Percentiles rank a stretch among this genome's conserved stretches.
Conservation (phyloP, 2,329 filamentous ascomycete genomes). For the Penicillium sp. region DNA sequence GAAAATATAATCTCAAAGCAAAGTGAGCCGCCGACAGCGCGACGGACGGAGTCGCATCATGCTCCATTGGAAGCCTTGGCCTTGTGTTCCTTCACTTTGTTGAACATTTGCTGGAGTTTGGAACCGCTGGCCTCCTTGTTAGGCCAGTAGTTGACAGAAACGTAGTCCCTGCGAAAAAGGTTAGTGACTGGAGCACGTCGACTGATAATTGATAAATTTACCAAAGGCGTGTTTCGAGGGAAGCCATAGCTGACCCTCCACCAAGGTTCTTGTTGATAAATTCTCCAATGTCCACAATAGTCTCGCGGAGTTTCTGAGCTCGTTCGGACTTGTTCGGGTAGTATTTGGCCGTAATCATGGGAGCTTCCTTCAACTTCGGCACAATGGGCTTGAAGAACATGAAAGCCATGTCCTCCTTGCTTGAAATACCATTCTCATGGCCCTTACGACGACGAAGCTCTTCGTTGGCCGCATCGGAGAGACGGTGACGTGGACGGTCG, state of each 20-base stretch:
- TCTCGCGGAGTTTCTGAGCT: constrained; percentile 43
- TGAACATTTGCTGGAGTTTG: constrained; percentile 40
- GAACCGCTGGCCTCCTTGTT: constrained; percentile 43
- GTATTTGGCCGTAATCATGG: constrained; percentile 46
- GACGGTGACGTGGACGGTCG: constrained; percentile 33
- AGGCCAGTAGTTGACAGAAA: constrained; percentile 46
- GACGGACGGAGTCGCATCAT: constrained; percentile 12
- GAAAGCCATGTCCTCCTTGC: constrained; percentile 42
- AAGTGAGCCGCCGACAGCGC: constrained; percentile 1
- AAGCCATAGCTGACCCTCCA: constrained; percentile 38
- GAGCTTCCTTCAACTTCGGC: constrained; percentile 44
- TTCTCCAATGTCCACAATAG: constrained; percentile 47
- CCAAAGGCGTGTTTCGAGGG: constrained; percentile 47
- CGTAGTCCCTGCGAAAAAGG: constrained; percentile 40
- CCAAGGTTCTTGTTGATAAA: constrained; percentile 45
- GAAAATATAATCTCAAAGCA: not conserved
- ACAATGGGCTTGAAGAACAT: constrained; percentile 49
- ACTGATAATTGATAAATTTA: constrained; percentile 26
- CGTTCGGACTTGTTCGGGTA: constrained; percentile 45
- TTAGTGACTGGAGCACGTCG: constrained; percentile 23
- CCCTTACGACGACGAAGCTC: constrained; percentile 36
- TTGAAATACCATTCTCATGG: constrained; percentile 37
- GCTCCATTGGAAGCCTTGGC: constrained; percentile 29
- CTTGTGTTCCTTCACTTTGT: constrained; percentile 36
- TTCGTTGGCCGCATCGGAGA: constrained; percentile 35